These are phyloP conservation scores for Talinum fruticosum DNA, from an alignment of 148 eudicot genomes.

Conservation along the genomic window DNA sequence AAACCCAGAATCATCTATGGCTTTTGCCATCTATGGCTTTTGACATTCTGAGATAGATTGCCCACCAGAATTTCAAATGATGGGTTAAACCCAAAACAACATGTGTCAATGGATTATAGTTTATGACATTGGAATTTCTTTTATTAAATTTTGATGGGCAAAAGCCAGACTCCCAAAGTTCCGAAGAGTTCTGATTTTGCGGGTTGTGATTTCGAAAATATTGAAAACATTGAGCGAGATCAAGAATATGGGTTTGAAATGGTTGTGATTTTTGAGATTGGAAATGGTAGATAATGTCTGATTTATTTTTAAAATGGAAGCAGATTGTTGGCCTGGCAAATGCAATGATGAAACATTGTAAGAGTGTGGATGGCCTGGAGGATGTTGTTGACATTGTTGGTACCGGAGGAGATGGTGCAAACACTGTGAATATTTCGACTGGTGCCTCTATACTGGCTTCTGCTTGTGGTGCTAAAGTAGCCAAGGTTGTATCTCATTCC, in stretches of 20 bases:
- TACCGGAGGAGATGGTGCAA: constrained; percentile 99
- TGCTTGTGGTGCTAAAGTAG: constrained; percentile 96
- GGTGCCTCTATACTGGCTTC: constrained; percentile 93
- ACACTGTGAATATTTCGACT: constrained; percentile 93
- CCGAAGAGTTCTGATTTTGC: neutral
- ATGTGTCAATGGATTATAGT: too few species aligned
- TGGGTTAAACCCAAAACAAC: too few species aligned
- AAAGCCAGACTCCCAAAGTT: neutral
- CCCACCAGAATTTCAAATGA: neutral
- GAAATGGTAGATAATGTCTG: constrained; percentile 8
- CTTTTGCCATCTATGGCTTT: neutral
- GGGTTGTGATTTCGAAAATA: neutral
- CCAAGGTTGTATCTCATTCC: constrained; percentile 57
- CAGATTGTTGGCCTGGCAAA: constrained; percentile 96
- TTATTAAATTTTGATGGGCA: too few species aligned
- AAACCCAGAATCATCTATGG: too few species aligned
- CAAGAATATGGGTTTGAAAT: neutral
- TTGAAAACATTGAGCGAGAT: neutral
- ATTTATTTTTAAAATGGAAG: constrained; percentile 6
- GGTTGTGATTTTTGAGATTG: neutral
- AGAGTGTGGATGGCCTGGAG: constrained; percentile 63
- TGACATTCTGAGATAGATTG: too few species aligned
- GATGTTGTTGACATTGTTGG: constrained; percentile 94
- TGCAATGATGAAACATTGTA: constrained; percentile 80
- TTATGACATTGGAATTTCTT: neutral